phyloP scores from a whole-genome alignment of 352 stramenopile species.

The Phytopythium mirpurense region DNA sequence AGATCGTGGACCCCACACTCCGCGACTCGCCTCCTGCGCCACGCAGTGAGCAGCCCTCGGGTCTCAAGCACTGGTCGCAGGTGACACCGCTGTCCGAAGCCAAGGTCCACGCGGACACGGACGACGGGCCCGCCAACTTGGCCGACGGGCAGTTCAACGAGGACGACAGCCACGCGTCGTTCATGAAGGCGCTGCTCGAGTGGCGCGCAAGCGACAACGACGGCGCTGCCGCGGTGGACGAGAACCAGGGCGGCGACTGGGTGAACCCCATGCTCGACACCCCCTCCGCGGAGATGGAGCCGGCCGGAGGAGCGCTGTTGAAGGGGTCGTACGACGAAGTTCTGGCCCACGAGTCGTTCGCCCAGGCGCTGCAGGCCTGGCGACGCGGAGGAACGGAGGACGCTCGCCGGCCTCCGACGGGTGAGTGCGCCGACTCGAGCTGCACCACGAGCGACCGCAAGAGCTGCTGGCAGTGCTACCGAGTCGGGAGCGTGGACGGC shows the following conservation, averaged over 20 bases:
- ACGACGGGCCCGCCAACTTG: constrained; percentile 56
- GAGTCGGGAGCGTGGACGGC: constrained; percentile 29
- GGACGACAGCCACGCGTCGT: constrained; percentile 64
- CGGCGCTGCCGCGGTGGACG: constrained; percentile 1
- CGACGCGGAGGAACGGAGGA: constrained; percentile 16
- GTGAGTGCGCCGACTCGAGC: constrained; percentile 26
- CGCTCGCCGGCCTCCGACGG: background rate
- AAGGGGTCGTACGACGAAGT: constrained; percentile 63
- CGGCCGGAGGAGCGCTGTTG: constrained; percentile 36
- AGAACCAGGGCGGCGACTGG: constrained; percentile 43
- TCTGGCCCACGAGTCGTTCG: constrained; percentile 63
- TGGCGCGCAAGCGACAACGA: constrained; percentile 51
- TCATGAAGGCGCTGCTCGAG: constrained; percentile 76
- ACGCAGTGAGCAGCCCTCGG: constrained; percentile 14
- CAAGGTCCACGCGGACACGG: constrained; percentile 6
- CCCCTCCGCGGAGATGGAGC: background rate
- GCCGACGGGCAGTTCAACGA: constrained; percentile 75
- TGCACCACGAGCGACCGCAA: constrained; percentile 35
- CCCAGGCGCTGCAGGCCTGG: constrained; percentile 56
- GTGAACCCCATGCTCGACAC: constrained; percentile 54
- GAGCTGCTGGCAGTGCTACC: constrained; percentile 85
- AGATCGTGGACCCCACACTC: constrained; percentile 65
- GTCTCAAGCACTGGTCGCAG: constrained; percentile 67
- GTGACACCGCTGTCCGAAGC: constrained; percentile 47
- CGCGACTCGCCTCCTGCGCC: constrained; percentile 23